A percentile compares a stretch with the other conserved stretches of the same genome.
Evolutionary conservation across 2,329 filamentous ascomycete genomes (phyloP).

Genomic region (Helotiales sp.): DNA sequence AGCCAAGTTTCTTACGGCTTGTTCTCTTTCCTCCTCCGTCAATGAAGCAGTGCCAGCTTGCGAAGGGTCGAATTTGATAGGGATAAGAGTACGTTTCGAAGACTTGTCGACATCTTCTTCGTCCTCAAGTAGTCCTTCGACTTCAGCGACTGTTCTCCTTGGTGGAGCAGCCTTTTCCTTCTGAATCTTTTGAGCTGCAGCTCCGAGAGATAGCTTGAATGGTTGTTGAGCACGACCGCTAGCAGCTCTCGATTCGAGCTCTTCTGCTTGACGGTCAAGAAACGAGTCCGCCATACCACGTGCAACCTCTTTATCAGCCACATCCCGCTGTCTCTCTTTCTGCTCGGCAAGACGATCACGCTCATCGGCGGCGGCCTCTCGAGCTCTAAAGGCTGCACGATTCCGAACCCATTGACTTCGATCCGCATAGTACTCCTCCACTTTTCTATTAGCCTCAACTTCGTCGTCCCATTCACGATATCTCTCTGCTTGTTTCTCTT

Average conservation of each 20-base stretch:
- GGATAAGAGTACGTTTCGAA: slow-evolving; percentile 73
- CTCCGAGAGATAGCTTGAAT: slow-evolving; percentile 91
- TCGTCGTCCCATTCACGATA: slow-evolving; percentile 89
- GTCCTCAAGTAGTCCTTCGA: slow-evolving; percentile 92
- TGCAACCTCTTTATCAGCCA: slow-evolving; percentile 74
- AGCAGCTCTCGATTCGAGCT: slow-evolving; percentile 58
- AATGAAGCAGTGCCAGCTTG: slow-evolving; percentile 66
- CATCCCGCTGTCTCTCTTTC: slow-evolving; percentile 68
- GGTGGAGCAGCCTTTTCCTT: slow-evolving; percentile 55
- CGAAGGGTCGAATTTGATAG: slow-evolving; percentile 74
- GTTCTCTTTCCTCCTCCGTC: slow-evolving; percentile 83
- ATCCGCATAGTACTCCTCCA: slow-evolving; percentile 83
- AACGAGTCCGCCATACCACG: slow-evolving; percentile 88
- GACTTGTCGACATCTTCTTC: slow-evolving; percentile 78
- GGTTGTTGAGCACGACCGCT: slow-evolving; percentile 58
- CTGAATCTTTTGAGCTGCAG: slow-evolving; percentile 74
- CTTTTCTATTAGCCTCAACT: slow-evolving; percentile 70
- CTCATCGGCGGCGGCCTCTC: slow-evolving; percentile 79
- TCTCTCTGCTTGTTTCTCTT: slow-evolving; percentile 68
- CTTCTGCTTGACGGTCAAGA: slow-evolving; percentile 79
- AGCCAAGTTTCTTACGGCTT: slow-evolving; percentile 79
- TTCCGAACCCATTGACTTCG: slow-evolving; percentile 82
- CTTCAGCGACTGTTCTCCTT: slow-evolving; percentile 84
- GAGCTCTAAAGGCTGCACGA: slow-evolving; percentile 68
- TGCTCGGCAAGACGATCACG: slow-evolving; percentile 77